Evolutionary conservation across 1,284 basidiomycete genomes (phyloP), one percentile per base, ranked within the genome.

Genomic region (Moesziomyces globuligerus): DNA sequence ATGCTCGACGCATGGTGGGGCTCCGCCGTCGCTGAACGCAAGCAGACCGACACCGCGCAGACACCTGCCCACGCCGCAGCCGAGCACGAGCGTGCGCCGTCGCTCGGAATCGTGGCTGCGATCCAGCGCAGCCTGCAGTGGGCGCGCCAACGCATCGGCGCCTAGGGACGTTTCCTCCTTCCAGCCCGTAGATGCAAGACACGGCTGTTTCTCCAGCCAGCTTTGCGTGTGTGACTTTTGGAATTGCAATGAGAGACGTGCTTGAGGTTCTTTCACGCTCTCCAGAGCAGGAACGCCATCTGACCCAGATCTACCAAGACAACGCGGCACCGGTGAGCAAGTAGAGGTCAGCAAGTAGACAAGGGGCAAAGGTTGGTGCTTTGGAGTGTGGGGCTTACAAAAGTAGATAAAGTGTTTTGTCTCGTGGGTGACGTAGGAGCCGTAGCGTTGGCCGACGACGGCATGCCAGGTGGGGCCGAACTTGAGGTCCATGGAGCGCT

Each of bases 391-490:
- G 8, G 0, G 75, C 80, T 64, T 52, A 82, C 80, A 82, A 53
- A 81, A 81, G 73, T 81, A 81, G 58, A 82, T 80, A 48, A 82
- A 82, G 49, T 82, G 75, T 51, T 79, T 75, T 3, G 76, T 78
- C 59, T 82, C 80, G 81, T 97, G 94, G 28, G 94, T 97, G 44
- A 97, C 94, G 82, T 94, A 97, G 85, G 91, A 93, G 44, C 94
- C 94, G 40, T 76, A 81, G 39, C 94, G 94, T 87, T 95, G 96
- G 59, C 94, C 94, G 29, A 97, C 94, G 70, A 98, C 93, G 81
- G 92, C 92, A 83, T 98, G 94, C 95, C 95, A 98, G 71, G 95
- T 97, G 48, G 93, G 88, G 24, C 91, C 92, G 78, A 92, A 90
- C 83, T 90, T 87, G 84, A 89, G 87, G 87, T 98, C 94, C 83